A percentile compares a stretch with the other conserved stretches of the same genome.
phyloP scores from a whole-genome alignment of 352 stramenopile species.

The Paralagenidium karlingii region DNA sequence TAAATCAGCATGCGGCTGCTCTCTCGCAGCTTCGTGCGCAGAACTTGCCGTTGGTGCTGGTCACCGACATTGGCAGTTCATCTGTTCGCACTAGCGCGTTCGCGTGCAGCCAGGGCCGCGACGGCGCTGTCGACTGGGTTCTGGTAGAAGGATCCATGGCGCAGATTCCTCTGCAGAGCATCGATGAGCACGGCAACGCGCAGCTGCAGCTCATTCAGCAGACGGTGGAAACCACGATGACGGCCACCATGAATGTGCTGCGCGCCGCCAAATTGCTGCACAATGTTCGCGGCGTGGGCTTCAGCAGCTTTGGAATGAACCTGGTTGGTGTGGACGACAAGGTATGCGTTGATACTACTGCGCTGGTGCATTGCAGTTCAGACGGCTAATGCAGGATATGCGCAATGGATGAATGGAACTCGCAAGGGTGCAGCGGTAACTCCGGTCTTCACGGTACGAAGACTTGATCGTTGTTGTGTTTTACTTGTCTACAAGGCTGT shows the following conservation, averaged over 20 bases:
- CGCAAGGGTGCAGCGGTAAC: slow-evolving; percentile 39
- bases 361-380: background rate
- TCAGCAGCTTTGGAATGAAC: slow-evolving; percentile 93
- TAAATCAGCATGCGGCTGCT: too few relatives aligned
- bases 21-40: too few relatives aligned
- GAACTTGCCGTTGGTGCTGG: slow-evolving; percentile 54
- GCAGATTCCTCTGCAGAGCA: slow-evolving; percentile 34
- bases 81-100: slow-evolving; percentile 85
- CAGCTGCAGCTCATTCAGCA: slow-evolving; percentile 23
- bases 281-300: slow-evolving; percentile 68
- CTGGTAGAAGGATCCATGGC: slow-evolving; percentile 51
- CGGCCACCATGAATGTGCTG: slow-evolving; percentile 33
- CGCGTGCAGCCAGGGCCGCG: background rate
- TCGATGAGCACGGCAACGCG: slow-evolving; percentile 42
- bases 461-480: too few relatives aligned
- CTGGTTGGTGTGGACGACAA: slow-evolving; percentile 73
- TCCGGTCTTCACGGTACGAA: slow-evolving; percentile 64
- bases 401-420: background rate
- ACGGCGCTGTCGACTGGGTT: slow-evolving; percentile 25
- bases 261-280: slow-evolving; percentile 20
- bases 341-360: slow-evolving; percentile 12
- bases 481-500: background rate
- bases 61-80: slow-evolving; percentile 89
- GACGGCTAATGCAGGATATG: background rate
- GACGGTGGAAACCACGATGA: slow-evolving; percentile 37